Evolutionary conservation across 768 basidiomycete species (phyloP), one percentile per base, ranked within the genome.

Genomic region (Serpula lacrymans): DNA sequence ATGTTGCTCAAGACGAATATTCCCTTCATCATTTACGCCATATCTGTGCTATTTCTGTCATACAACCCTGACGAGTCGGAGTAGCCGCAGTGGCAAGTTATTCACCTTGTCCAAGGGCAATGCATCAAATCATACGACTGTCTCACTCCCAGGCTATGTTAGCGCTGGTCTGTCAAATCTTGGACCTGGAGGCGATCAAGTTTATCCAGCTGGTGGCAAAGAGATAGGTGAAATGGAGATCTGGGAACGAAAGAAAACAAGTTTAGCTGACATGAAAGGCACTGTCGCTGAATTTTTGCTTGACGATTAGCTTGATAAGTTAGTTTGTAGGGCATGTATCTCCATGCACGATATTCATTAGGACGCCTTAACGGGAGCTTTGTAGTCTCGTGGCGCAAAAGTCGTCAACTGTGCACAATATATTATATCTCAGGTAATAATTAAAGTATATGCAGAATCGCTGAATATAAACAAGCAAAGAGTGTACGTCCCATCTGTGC

Each of bases 1-100:
- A 29, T 10, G 22, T 33, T 17, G 21, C 41, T 32, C 43, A 38
- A 41, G 22, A 10, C 36, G n/a, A n/a, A n/a, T n/a, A n/a, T n/a
- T 44, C 27, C 28, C n/a, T 8, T 41, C 47, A 13, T 65, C 63
- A 1, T 59, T 79, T 16, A 58, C 66, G 6, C 54, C 62, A 0
- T 48, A 55, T n/a, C 63, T 84, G 18, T 84, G 82, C 51, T 84
- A 84, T 51, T 68, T 77, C 14, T 84, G 82, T 50, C 74, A 75
- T 41, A 77, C 80, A 2, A 75, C 70, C 6, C 58, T 82, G 14
- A 82, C 77, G 0, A 81, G 82, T 54, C 69, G 69, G 41, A 74
- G 74, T 46, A 74, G 69, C 48, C 72, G 77, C 5, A 62, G 65
- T 2, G 52, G 58, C 6, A 61, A 54, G 18, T 41, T 50, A 21